Base-by-base conservation (phyloP, 1,284 basidiomycete species). In the Pyrrhoderma noxium region DNA sequence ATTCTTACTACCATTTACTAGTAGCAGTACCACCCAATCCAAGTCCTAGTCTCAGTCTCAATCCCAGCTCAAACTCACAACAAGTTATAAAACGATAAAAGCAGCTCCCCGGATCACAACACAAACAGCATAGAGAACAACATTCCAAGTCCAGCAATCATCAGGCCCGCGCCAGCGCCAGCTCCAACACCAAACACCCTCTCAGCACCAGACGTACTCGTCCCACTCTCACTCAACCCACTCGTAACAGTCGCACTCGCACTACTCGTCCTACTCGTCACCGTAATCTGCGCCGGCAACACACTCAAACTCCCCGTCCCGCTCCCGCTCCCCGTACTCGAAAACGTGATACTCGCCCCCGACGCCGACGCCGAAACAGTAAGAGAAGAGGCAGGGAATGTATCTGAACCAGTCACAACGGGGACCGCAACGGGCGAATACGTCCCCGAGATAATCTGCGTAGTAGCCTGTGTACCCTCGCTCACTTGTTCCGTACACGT, bases 401-500 rank as follows among this genome's bases (percentile, higher is more conserved):
- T 44, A 19, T 44, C 22, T 8, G 42, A 22, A 40, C 21, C 21
- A 8, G 38, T 40, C 7, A 40, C 38, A 8, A 22, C n/a, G n/a
- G 21, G n/a, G 16, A 25, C 38, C 46, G n/a, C 3, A 47, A 35
- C 23, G 34, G 37, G 16, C 8, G 21, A 16, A 11, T 11, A 19
- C 18, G 42, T 44, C 42, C 16, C 18, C 8, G 42, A 40, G 38
- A 40, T 44, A 44, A 8, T 44, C 19, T 44, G 47, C 2, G 14
- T 21, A 21, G 27, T 31, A 5, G 27, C 21, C 7, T 23, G 8
- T 3, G 16, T 22, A n/a, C 47, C 21, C n/a, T 16, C 38, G 21
- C 38, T 40, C 38, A 22, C n/a, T 22, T 22, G 7, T 16, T 22
- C 31, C 39, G 48, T 34, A 19, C 38, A 53, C 19, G 47, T 39